Evolutionary conservation across 805 yeast genomes (phyloP), one percentile per base, ranked within the genome.

Genomic region (Limtongozyma cylindracea): DNA sequence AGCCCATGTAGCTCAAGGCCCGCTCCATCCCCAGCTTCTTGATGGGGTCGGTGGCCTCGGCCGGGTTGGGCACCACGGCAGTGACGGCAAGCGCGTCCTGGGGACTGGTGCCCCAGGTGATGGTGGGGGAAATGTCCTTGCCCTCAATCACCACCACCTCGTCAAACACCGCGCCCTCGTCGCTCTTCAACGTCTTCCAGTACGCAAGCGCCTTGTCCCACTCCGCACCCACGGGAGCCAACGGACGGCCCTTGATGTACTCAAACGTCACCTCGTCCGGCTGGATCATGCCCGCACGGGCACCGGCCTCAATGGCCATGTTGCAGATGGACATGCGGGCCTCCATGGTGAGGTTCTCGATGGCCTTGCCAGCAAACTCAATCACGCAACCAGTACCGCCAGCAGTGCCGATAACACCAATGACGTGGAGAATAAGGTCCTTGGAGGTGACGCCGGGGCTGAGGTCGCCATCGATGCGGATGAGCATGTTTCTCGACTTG

Each of bases 31-130:
- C 88, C 9, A 72, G 53, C 37, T 63, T 68, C 44, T 63, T 63
- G 42, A 68, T 66, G 29, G 84, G 76, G 41, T 74, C 88, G 16
- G 55, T 44, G 13, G 63, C 59, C 13, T 36, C 47, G n/a, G 66
- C 43, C 29, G 98, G 98, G 42, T 88, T 91, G 23, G 98, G 98
- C 20, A 80, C 92, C 11, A 49, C 38, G 17, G 76, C 92, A 10
- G 91, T 71, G 37, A 88, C 82, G 28, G 98, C 95, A 31, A 88
- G 56, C 21, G 96, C 96, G 43, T 88, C 98, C 52, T 88, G 96
- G 16, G 98, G 98, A 37, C 96, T 84, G 34, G 88, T 88, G 56
- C 98, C 98, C 98, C 98, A 88, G 13, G 98, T 88, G 29, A 88
- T 78, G 12, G 98, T 88, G 33, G 98, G 98, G 23, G 74, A 65